These are phyloP conservation scores for Aspergillaceae sp. DNA, from an alignment of 2,329 filamentous ascomycete species.

Conservation along the genomic window DNA sequence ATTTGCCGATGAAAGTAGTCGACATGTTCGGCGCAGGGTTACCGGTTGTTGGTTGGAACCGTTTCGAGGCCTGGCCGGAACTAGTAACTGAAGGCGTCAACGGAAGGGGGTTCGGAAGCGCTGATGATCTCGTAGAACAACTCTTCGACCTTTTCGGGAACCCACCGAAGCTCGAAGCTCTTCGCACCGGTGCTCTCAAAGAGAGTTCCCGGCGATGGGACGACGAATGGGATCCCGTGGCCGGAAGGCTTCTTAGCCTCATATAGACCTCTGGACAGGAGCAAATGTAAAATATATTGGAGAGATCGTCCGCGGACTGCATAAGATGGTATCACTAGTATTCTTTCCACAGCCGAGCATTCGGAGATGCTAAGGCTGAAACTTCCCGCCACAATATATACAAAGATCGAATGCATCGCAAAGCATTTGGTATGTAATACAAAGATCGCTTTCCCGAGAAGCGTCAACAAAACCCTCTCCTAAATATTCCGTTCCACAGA, in stretches of 20 bases:
- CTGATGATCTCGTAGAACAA: conserved; percentile 55
- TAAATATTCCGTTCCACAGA: conserved; percentile 44
- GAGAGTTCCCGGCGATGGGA: conserved; percentile 80
- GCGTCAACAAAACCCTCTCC: conserved; percentile 33
- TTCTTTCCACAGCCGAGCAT: background rate
- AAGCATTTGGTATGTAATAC: conserved; percentile 14
- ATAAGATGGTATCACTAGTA: too few species aligned
- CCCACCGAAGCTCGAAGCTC: conserved; percentile 45
- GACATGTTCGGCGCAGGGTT: conserved; percentile 97
- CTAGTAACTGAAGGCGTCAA: conserved; percentile 82
- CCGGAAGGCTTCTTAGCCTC: conserved; percentile 60
- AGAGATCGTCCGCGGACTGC: background rate
- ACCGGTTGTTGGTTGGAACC: conserved; percentile 77
- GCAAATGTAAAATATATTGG: background rate
- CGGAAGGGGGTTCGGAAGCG: conserved; percentile 72
- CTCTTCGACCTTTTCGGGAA: conserved; percentile 57
- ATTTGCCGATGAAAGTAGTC: conserved; percentile 97
- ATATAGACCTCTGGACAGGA: conserved; percentile 1
- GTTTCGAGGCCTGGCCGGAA: conserved; percentile 82
- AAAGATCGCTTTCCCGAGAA: conserved; percentile 9
- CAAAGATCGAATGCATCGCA: conserved; percentile 29
- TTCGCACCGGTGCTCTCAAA: conserved; percentile 61
- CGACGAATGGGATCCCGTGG: conserved; percentile 81
- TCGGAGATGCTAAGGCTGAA: conserved; percentile 11
- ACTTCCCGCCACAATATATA: conserved; percentile 29